Percentiles rank a stretch among this genome's conserved stretches.
Conservation (phyloP, 345 rosid genomes). For the Salix suchowensis region DNA sequence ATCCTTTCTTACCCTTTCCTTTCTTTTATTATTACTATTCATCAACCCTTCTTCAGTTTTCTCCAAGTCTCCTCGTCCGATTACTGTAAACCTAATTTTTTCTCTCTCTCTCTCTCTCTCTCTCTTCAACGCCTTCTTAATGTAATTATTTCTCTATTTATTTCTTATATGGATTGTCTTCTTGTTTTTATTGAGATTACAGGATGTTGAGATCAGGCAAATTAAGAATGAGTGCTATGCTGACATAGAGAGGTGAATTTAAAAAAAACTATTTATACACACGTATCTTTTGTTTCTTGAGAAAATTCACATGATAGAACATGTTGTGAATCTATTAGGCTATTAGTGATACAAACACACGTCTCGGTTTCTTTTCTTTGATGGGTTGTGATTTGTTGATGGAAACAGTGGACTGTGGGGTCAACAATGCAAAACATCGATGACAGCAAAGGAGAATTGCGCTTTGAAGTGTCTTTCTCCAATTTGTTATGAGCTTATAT, state of each 20-base stretch:
- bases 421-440: slow-evolving; percentile 59
- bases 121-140: background rate
- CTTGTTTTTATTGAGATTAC: background rate
- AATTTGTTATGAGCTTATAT: slow-evolving; percentile 59
- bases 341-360: too few species aligned
- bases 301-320: background rate
- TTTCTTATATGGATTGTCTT: too few species aligned
- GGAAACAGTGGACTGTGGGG: slow-evolving; percentile 79
- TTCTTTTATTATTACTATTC: background rate
- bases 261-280: background rate
- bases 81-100: slow-evolving; percentile 7
- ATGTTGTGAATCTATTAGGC: too few species aligned
- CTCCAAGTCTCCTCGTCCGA: slow-evolving; percentile 27
- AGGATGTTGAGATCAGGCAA: slow-evolving; percentile 61
- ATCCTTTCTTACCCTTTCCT: background rate
- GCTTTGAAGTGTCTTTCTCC: slow-evolving; percentile 75
- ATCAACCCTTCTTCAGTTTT: slow-evolving; percentile 2
- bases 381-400: background rate
- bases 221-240: slow-evolving; percentile 66
- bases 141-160: background rate
- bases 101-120: too few species aligned
- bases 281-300: background rate
- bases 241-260: slow-evolving; percentile 59
- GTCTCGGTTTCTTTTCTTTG: background rate
- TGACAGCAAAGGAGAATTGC: slow-evolving; percentile 67